Conservation (phyloP, 2,329 filamentous ascomycete genomes). For the Venturia effusa region DNA sequence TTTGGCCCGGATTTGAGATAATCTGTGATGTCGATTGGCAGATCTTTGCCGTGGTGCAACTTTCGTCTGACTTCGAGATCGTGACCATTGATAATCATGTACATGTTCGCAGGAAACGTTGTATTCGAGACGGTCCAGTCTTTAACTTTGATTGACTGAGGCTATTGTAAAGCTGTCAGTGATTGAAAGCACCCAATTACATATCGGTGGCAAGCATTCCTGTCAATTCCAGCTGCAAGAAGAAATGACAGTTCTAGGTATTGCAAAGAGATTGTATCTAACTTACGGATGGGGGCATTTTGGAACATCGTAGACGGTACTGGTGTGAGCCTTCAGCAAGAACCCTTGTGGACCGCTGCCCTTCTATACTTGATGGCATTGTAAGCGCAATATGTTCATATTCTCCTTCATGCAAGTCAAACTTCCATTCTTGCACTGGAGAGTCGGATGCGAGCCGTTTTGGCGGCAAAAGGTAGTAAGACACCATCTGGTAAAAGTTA, state of each 20-base stretch:
- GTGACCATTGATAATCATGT: conserved; percentile 54
- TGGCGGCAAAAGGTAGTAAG: background rate
- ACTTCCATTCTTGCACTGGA: background rate
- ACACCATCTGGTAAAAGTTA: conserved; percentile 3
- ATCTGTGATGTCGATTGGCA: conserved; percentile 63
- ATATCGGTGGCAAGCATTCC: too few relatives aligned
- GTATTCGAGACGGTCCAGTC: conserved; percentile 56
- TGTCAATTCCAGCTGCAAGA: background rate
- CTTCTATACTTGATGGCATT: conserved; percentile 15
- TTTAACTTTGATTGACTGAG: conserved; percentile 14
- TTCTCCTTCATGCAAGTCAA: background rate
- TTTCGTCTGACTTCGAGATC: conserved; percentile 51
- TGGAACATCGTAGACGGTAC: conserved; percentile 59
- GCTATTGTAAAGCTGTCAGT: background rate
- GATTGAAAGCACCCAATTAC: background rate
- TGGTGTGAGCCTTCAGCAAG: conserved; percentile 44
- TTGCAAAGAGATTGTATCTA: background rate
- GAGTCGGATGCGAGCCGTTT: background rate
- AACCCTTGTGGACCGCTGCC: conserved; percentile 20
- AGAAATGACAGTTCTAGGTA: too few relatives aligned
- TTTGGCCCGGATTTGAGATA: conserved; percentile 52
- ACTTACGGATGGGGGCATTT: background rate
- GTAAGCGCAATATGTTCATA: background rate
- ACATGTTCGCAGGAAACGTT: conserved; percentile 58
- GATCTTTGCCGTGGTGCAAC: conserved; percentile 61